phyloP scores from a whole-genome alignment of 2,329 filamentous ascomycete species.

The Teratosphaeria destructans region DNA sequence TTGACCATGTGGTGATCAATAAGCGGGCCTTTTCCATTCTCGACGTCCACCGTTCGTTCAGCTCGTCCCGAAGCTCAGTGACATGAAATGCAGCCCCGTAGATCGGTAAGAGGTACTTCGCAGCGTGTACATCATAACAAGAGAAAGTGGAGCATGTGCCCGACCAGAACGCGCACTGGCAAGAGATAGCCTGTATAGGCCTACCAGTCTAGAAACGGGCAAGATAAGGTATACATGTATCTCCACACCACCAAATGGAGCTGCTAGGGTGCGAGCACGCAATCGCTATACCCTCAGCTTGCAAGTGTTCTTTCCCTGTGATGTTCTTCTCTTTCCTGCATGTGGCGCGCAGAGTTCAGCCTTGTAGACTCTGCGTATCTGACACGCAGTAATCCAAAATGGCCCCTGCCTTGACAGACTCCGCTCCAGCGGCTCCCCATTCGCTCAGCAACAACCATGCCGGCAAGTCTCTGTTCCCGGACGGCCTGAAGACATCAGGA shows the following conservation, averaged over 20 bases:
- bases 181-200: not conserved
- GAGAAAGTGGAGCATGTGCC: too few species aligned
- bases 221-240: not conserved
- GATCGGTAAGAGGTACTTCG: too few species aligned
- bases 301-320: not conserved
- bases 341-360: not conserved
- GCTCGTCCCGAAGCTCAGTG: too few species aligned
- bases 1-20: too few species aligned
- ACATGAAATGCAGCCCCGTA: too few species aligned
- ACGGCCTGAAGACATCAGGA: conserved; percentile 58
- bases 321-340: not conserved
- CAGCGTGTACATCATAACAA: too few species aligned
- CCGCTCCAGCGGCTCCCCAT: not conserved
- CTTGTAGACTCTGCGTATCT: not conserved
- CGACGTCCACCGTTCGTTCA: too few species aligned
- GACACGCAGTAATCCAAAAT: not conserved
- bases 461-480: conserved; percentile 45
- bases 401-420: conserved; percentile 1
- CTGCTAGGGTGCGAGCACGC: not conserved
- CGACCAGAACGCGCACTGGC: not conserved
- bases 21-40: too few species aligned
- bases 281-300: not conserved
- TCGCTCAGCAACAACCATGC: not conserved
- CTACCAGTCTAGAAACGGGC: not conserved
- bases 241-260: not conserved